Conservation (phyloP, 1,139 yeast species). For the Zygoascus sp. region DNA sequence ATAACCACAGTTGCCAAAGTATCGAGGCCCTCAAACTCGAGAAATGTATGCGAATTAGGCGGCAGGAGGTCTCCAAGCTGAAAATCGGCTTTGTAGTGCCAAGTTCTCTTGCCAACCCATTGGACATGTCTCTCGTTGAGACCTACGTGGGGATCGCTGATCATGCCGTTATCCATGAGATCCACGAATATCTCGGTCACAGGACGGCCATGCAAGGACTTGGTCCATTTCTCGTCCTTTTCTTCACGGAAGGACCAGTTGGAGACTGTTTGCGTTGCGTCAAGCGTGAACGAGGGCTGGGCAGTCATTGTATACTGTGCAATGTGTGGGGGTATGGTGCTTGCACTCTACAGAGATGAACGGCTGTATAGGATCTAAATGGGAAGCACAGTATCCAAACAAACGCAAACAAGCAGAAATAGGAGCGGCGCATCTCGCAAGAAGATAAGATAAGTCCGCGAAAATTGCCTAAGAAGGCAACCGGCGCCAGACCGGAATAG, state of each 20-base stretch:
- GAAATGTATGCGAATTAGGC: constrained; percentile 17
- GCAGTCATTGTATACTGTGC: not conserved
- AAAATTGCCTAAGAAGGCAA: not conserved
- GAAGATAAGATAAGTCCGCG: not conserved
- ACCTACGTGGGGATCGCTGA: constrained; percentile 43
- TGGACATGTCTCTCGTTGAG: constrained; percentile 40
- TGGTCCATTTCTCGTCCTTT: not conserved
- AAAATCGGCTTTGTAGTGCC: constrained; percentile 37
- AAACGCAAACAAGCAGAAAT: too few relatives aligned
- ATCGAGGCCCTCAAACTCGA: constrained; percentile 43
- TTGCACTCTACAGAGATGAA: not conserved
- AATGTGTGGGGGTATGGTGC: not conserved
- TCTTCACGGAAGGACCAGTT: not conserved
- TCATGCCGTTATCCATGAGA: constrained; percentile 35
- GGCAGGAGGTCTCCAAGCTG: constrained; percentile 6
- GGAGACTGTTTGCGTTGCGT: not conserved
- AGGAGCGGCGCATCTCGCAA: too few relatives aligned
- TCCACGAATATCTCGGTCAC: constrained; percentile 27
- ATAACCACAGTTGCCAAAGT: constrained; percentile 40
- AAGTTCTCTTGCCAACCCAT: constrained; percentile 45
- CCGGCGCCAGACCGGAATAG: too few relatives aligned
- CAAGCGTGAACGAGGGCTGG: not conserved
- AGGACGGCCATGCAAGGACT: not conserved
- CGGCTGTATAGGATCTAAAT: not conserved
- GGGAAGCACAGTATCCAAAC: too few relatives aligned